phyloP scores from a whole-genome alignment of 805 yeast species.

The Myxozyma udenii region DNA sequence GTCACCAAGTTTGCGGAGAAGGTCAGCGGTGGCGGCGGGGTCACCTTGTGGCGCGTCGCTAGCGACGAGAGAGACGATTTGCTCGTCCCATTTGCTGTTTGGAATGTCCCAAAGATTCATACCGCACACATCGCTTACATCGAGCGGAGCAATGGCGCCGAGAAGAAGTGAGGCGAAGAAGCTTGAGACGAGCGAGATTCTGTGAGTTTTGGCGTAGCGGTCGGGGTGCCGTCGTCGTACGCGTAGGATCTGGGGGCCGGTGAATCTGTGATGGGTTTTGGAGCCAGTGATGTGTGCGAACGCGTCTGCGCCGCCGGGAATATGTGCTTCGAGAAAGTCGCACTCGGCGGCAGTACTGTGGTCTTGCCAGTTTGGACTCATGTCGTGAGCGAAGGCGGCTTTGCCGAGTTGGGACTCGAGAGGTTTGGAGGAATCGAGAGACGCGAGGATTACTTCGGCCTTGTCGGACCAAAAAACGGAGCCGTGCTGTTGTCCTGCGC shows the following conservation, averaged over 20 bases:
- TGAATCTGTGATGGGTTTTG: constrained; percentile 82
- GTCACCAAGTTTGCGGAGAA: constrained; percentile 38
- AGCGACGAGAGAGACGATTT: constrained; percentile 48
- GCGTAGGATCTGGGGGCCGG: constrained; percentile 88
- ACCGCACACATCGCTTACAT: constrained; percentile 88
- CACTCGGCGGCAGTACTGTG: constrained; percentile 78
- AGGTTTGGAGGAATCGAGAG: constrained; percentile 38
- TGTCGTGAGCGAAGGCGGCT: constrained; percentile 56
- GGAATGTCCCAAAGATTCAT: constrained; percentile 80
- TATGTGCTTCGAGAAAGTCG: constrained; percentile 53
- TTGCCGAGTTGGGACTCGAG: constrained; percentile 49
- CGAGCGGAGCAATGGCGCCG: constrained; percentile 63
- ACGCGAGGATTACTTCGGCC: constrained; percentile 45
- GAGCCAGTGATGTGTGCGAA: constrained; percentile 77
- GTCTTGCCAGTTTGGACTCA: constrained; percentile 93
- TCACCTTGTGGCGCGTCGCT: constrained; percentile 31
- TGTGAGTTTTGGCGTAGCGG: constrained; percentile 52
- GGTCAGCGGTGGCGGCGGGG: constrained; percentile 36
- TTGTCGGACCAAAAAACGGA: constrained; percentile 71
- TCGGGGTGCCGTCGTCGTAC: constrained; percentile 53
- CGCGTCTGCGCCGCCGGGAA: constrained; percentile 53
- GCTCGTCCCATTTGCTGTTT: constrained; percentile 54
- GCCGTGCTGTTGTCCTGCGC: constrained; percentile 92
- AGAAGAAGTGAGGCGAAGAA: constrained; percentile 69
- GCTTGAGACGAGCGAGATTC: constrained; percentile 73